Evolutionary conservation across 768 basidiomycete genomes (phyloP).

Genomic region (Psilocybe tampanensis): DNA sequence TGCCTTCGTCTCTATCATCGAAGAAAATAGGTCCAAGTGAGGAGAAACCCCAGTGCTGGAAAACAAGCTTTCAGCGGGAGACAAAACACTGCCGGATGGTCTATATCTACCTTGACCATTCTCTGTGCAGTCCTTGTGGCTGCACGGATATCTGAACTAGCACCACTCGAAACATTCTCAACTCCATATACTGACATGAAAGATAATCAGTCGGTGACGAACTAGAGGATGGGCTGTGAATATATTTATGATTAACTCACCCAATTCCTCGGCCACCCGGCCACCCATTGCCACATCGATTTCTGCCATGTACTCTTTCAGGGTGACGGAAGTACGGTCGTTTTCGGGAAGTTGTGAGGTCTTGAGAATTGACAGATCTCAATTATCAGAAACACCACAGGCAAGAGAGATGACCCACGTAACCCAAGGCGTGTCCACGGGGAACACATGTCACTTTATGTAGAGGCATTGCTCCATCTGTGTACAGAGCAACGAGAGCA

Average conservation of each 20-base stretch:
- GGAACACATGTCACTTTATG: constrained; percentile 99
- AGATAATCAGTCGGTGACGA: constrained; percentile 15
- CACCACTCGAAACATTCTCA: constrained; percentile 90
- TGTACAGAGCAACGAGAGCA: constrained; percentile 92
- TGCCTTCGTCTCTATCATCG: constrained; percentile 66
- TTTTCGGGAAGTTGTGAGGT: constrained; percentile 79
- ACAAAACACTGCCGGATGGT: constrained; percentile 6
- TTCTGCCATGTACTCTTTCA: constrained; percentile 73
- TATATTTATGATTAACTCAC: constrained; percentile 41
- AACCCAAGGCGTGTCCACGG: constrained; percentile 89
- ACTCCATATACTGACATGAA: constrained; percentile 73
- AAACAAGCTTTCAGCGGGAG: constrained; percentile 8
- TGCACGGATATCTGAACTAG: constrained; percentile 80
- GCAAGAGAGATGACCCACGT: constrained; percentile 51
- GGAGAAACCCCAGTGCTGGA: constrained; percentile 79
- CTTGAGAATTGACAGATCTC: constrained; percentile 35
- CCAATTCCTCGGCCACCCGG: constrained; percentile 90
- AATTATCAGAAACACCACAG: constrained; percentile 9
- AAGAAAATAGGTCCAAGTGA: constrained; percentile 85
- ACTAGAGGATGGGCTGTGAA: not conserved
- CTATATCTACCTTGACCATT: constrained; percentile 82
- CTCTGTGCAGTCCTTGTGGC: constrained; percentile 80
- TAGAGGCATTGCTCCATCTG: constrained; percentile 93
- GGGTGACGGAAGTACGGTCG: constrained; percentile 71
- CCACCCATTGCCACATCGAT: constrained; percentile 96